Base-by-base conservation (phyloP, 2,329 filamentous ascomycete genomes). In the Aspergillus vadensis region DNA sequence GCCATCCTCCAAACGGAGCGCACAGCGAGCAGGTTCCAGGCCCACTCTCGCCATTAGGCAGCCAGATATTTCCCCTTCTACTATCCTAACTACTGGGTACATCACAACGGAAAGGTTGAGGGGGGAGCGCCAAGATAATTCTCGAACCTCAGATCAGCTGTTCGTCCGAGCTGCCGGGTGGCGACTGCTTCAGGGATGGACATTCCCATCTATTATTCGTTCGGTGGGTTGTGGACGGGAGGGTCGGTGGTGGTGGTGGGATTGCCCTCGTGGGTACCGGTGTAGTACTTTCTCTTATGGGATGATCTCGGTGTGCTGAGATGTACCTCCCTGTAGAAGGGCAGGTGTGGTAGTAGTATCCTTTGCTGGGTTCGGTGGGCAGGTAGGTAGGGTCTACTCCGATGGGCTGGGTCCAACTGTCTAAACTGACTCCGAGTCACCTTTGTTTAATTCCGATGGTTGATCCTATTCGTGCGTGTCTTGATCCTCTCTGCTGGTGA, bases 21-120 rank as follows among this genome's bases (percentile, higher is more conserved):
- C 7, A 7, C 53, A 55, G 53, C 53, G 39, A 17, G 23, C 39
- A 30, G 25, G 27, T 27, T 19, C 48, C 23, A 55, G 61, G 53
- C 63, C 63, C 63, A 65, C 63, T 41, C 63, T 41, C n/a, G 32
- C 9, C 15, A 25, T 41, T 65, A 65, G 63, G 62, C 63, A 65
- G 62, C 62, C 60, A 55, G 50, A 59, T 48, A 53, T 59, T 36
- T 36, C 10, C 9, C 32, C 12, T 14, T 3, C 25, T 25, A 27
- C 21, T 36, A 41, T 38, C 17, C 9, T 17, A 21, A 32, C 43
- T 21, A 39, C 39, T 2, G 38, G 39, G 39, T 14, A 38, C 25
- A 50, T 23, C 30, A n/a, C 47, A 50, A n/a, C 47, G 47, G 47
- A 36, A 14, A 12, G 10, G 10, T 36, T 3, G 15, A 36, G 5